Base-by-base conservation (phyloP, 1,139 yeast genomes). In the Pichia sp. region DNA sequence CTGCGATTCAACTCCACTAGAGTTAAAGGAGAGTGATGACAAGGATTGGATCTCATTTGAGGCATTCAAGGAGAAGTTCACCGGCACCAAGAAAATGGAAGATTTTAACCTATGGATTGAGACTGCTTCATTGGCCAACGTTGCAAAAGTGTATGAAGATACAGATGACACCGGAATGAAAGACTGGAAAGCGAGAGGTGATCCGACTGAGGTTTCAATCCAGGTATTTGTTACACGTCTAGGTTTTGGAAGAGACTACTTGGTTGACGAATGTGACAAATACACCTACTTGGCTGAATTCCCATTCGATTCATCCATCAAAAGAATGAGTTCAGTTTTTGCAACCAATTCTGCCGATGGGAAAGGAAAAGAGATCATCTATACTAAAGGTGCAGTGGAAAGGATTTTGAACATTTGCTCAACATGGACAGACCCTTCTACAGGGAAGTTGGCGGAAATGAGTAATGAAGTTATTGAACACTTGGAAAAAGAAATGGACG, bases 201-300 rank as follows among this genome's bases (percentile, higher is more conserved):
- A 87, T 67, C 90, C 95, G 42, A 87, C 95, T 3, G 95, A 87
- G 70, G 81, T 85, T 64, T 93, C 95, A 13, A 84, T 87, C 59
- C 88, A 87, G 64, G 90, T 87, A 0, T 86, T 87, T 66, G 78
- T 82, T 19, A 71, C 80, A 43, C 75, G 93, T 60, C 69, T 84
- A 48, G 79, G 77, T 32, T 77, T 70, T 64, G 73, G 74, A 8
- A 76, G 89, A 61, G 72, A 73, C 8, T 65, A 64, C 1, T 64
- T 81, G 52, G 71, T 75, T 19, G 75, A 72, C 13, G 70, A 71
- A 3, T 67, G 64, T 13, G 57, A 59, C 10, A 64, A 65, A 40
- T 76, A 64, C 61, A 55, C 54, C 5, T 87, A 83, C 64, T 55
- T 84, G 19, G 78, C 78, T 32, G 95, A 87, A 68, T 86, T 76